phyloP scores from a whole-genome alignment of 352 stramenopile species.

The Pythium brassicae region DNA sequence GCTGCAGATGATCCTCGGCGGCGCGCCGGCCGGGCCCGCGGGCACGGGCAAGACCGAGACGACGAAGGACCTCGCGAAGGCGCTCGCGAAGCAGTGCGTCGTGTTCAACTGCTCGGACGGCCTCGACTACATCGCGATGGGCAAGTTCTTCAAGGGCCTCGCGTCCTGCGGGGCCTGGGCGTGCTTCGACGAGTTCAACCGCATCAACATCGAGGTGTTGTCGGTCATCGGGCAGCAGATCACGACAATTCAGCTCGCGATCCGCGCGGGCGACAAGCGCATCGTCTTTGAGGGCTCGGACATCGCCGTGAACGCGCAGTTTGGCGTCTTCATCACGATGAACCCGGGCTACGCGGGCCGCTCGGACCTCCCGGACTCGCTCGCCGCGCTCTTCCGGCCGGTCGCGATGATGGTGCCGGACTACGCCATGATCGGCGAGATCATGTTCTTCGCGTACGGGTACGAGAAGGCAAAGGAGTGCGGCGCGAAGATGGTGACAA shows the following conservation, averaged over 20 bases:
- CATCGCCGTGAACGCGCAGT: constrained; percentile 91
- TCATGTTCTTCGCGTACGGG: constrained; percentile 96
- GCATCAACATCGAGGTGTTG: constrained; percentile 93
- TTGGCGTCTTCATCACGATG: constrained; percentile 96
- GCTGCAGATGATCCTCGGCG: constrained; percentile 93
- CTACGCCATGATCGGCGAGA: constrained; percentile 95
- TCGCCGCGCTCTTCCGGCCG: constrained; percentile 92
- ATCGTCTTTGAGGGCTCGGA: constrained; percentile 94
- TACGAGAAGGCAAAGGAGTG: constrained; percentile 92
- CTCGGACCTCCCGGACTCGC: constrained; percentile 93
- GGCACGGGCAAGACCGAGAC: constrained; percentile 95
- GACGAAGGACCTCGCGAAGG: constrained; percentile 93
- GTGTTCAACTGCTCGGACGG: constrained; percentile 96
- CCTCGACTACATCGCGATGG: constrained; percentile 95
- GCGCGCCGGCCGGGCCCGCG: constrained; percentile 88
- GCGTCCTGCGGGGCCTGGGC: constrained; percentile 92
- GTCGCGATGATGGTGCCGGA: constrained; percentile 98
- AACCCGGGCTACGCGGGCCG: constrained; percentile 94
- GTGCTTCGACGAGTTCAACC: constrained; percentile 97
- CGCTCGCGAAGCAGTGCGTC: constrained; percentile 92
- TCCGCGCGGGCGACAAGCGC: constrained; percentile 79
- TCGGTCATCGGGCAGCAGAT: constrained; percentile 86
- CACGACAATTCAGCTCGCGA: constrained; percentile 84
- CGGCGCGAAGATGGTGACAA: constrained; percentile 95
- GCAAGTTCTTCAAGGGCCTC: constrained; percentile 92